phyloP scores from a whole-genome alignment of 2,329 filamentous ascomycete genomes.

The Exophiala viscosa region DNA sequence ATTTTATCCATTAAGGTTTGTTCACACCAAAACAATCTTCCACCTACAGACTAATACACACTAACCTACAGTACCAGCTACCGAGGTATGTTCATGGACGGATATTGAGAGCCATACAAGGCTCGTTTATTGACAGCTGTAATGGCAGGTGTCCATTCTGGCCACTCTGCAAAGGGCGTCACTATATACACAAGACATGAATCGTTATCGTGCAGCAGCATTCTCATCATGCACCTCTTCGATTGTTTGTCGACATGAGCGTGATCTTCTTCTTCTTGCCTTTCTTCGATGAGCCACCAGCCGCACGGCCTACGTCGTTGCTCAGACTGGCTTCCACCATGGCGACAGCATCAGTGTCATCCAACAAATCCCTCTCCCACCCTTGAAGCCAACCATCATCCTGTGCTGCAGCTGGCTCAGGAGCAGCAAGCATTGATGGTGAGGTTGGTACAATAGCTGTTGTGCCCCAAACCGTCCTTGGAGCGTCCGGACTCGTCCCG shows the following conservation, averaged over 20 bases:
- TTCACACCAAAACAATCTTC: too few species aligned
- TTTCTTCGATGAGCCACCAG: slow-evolving; percentile 41
- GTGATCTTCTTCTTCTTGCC: slow-evolving; percentile 64
- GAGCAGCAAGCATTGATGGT: slow-evolving; percentile 42
- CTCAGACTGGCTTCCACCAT: slow-evolving; percentile 41
- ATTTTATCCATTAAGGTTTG: too few species aligned
- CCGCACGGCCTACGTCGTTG: slow-evolving; percentile 27
- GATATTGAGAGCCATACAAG: too few species aligned
- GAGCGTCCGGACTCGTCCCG: slow-evolving; percentile 73
- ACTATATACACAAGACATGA: slow-evolving; percentile 2
- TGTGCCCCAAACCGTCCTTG: slow-evolving; percentile 92
- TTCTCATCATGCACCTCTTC: slow-evolving; percentile 51
- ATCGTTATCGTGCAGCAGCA: background rate
- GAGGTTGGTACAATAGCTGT: slow-evolving; percentile 61
- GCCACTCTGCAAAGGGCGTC: background rate
- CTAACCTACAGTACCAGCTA: too few species aligned
- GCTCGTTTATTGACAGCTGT: too few species aligned
- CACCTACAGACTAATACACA: too few species aligned
- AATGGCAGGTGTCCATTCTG: too few species aligned
- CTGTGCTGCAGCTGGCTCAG: slow-evolving; percentile 33
- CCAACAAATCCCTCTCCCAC: slow-evolving; percentile 71
- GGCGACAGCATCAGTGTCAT: slow-evolving; percentile 57
- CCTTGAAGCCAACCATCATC: slow-evolving; percentile 86
- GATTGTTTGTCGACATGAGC: slow-evolving; percentile 62
- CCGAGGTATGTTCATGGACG: too few species aligned